A percentile compares a stretch with the other conserved stretches of the same genome.
These are phyloP conservation scores for Plasmodium relictum DNA, from an alignment of 169 alveolate species.

Conservation along the genomic window DNA sequence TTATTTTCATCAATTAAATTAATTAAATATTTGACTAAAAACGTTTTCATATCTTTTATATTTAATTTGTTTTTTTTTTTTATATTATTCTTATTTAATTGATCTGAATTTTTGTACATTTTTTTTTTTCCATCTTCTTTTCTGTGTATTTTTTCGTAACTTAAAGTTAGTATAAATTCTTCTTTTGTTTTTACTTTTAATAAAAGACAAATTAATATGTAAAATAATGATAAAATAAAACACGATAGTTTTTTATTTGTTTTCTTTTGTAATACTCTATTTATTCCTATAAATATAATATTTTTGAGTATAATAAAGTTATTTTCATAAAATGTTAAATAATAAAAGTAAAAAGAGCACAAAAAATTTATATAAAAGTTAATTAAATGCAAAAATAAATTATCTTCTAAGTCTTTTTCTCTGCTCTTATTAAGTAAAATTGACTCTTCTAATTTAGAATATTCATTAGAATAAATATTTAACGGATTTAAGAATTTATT, in stretches of 20 bases:
- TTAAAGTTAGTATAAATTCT: constrained; percentile 54
- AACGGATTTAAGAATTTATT: too few relatives aligned
- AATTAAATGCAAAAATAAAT: constrained; percentile 41
- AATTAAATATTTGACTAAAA: constrained; percentile 60
- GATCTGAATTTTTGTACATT: constrained; percentile 6
- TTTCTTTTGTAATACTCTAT: constrained; percentile 24
- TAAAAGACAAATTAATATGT: constrained; percentile 52
- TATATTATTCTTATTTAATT: neutral
- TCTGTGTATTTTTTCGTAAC: neutral
- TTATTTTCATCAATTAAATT: constrained; percentile 37
- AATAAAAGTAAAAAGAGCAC: constrained; percentile 54
- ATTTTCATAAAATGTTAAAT: constrained; percentile 54
- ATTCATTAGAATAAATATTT: too few relatives aligned
- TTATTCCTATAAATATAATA: constrained; percentile 45
- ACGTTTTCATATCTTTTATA: neutral
- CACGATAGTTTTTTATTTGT: constrained; percentile 53
- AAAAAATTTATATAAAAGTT: constrained; percentile 59
- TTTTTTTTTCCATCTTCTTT: neutral
- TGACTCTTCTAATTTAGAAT: neutral
- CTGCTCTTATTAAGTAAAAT: neutral
- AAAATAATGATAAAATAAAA: constrained; percentile 40
- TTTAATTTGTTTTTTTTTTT: neutral
- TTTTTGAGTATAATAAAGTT: constrained; percentile 45
- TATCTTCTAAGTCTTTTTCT: constrained; percentile 34
- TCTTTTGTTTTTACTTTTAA: constrained; percentile 45